Evolutionary conservation across 108 stramenopile genomes (phyloP).

Genomic region (Aurantiochytrium sp.): DNA sequence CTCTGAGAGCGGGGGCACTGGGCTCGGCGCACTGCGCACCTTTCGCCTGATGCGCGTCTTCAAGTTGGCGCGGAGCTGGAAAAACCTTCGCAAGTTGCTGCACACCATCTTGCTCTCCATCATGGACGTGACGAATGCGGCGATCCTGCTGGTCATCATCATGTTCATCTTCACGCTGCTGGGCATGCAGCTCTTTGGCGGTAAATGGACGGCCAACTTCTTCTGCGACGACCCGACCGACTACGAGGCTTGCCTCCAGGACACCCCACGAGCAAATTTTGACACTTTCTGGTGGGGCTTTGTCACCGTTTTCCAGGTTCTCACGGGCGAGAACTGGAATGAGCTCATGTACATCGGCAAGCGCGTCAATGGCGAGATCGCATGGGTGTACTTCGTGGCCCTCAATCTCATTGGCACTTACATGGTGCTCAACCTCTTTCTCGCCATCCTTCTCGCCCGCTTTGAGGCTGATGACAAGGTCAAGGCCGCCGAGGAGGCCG

Average conservation of each 20-base stretch:
- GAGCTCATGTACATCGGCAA: conserved; percentile 45
- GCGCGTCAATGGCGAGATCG: conserved; percentile 32
- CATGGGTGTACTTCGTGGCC: conserved; percentile 43
- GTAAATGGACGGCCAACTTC: background rate
- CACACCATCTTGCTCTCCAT: conserved; percentile 53
- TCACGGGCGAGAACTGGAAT: conserved; percentile 60
- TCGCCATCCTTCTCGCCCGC: conserved; percentile 53
- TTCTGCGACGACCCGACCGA: conserved; percentile 24
- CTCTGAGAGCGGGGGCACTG: conserved; percentile 26
- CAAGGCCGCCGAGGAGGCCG: background rate
- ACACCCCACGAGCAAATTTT: conserved; percentile 44
- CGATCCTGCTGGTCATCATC: conserved; percentile 59
- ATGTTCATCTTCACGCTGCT: conserved; percentile 66
- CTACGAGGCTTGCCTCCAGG: background rate
- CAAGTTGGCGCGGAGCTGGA: conserved; percentile 67
- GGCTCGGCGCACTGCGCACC: conserved; percentile 60
- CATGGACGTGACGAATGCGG: conserved; percentile 62
- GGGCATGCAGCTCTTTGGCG: conserved; percentile 65
- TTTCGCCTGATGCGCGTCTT: conserved; percentile 67
- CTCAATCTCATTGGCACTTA: conserved; percentile 49
- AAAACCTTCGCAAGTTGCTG: conserved; percentile 59
- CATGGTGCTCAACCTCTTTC: conserved; percentile 56
- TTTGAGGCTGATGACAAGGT: conserved; percentile 29
- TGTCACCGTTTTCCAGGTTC: conserved; percentile 51
- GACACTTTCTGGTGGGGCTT: conserved; percentile 42